Percentiles rank a stretch among this genome's conserved stretches.
These are phyloP conservation scores for Mortierella antarctica DNA, from an alignment of 192 early-diverging fungal genomes.

Conservation along the genomic window DNA sequence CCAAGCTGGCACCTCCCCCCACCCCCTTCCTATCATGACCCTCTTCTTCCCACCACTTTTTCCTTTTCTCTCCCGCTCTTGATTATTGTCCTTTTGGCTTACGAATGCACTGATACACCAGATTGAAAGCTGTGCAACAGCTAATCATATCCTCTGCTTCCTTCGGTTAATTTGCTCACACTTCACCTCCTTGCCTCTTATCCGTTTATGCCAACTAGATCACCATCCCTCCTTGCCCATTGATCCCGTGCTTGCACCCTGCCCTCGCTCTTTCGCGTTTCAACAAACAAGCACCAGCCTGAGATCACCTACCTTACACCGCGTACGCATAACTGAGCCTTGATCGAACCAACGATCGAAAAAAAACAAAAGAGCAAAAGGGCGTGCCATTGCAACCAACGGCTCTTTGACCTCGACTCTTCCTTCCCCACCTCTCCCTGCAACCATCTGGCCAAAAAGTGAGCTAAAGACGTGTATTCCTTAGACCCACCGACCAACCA, in stretches of 20 bases:
- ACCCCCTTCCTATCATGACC: too few species aligned
- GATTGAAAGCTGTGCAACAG: neutral
- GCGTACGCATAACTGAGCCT: neutral
- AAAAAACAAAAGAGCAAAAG: neutral
- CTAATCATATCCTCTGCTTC: neutral
- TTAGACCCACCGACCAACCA: neutral
- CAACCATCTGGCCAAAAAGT: neutral
- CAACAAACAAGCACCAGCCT: conserved; percentile 18
- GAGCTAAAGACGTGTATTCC: neutral
- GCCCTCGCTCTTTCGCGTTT: conserved; percentile 25
- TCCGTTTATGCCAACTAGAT: conserved; percentile 18
- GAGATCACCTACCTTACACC: neutral
- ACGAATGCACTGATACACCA: neutral
- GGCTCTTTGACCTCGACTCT: neutral
- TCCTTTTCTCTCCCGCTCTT: neutral
- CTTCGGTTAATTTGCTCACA: neutral
- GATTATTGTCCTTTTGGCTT: conserved; percentile 7
- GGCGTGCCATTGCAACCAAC: neutral
- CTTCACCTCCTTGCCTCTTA: neutral
- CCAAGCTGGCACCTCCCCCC: too few species aligned
- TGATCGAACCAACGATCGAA: neutral
- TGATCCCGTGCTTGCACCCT: conserved; percentile 3
- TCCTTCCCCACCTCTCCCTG: neutral
- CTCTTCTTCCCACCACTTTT: neutral
- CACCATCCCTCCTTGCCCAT: conserved; percentile 11